Base-by-base conservation (phyloP, 2,329 filamentous ascomycete genomes). In the Aspergillus fumigatus region DNA sequence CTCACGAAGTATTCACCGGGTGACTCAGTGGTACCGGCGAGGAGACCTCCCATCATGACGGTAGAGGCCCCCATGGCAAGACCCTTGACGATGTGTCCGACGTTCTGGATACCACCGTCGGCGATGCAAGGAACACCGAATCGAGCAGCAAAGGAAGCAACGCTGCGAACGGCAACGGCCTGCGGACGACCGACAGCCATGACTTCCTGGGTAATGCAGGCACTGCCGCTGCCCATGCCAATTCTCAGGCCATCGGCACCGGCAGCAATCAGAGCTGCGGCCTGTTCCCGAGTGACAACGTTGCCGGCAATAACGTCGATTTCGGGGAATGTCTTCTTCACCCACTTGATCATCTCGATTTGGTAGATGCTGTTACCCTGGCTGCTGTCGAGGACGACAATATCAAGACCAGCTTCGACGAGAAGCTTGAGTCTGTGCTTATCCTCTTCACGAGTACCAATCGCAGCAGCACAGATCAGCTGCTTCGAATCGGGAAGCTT, bases 311-410 rank as follows among this genome's bases (percentile, higher is more conserved):
- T 96, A 73, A 99, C 94, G 67, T 99, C 92, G 61, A 99, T 82
- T 51, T 82, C 79, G 32, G 93, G 91, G 80, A 87, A 93, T 67
- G 87, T 90, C 65, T 87, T 75, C 84, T 99, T 99, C 80, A 94
- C 84, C 82, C 88, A 97, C 79, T 92, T 92, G 81, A 99, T 86
- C 94, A 99, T 99, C 60, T 96, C 91, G 62, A 97, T 88, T 81
- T 97, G 93, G 84, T 93, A 99, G 82, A 97, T 92, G 78, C 89
- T 94, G 85, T 97, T 97, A 65, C 94, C 94, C 80, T 99, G 94
- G 71, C 90, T 95, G 78, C 89, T 94, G 82, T 99, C 94, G 53
- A 99, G 85, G 67, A 99, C 82, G 65, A 97, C 92, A 73, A 99
- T 89, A 70, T 99, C 94, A 52, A 99, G 84, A 61, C 94, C 94